These are phyloP conservation scores for Backusella psychrophila DNA, from an alignment of 192 early-diverging fungal species.

Conservation along the genomic window DNA sequence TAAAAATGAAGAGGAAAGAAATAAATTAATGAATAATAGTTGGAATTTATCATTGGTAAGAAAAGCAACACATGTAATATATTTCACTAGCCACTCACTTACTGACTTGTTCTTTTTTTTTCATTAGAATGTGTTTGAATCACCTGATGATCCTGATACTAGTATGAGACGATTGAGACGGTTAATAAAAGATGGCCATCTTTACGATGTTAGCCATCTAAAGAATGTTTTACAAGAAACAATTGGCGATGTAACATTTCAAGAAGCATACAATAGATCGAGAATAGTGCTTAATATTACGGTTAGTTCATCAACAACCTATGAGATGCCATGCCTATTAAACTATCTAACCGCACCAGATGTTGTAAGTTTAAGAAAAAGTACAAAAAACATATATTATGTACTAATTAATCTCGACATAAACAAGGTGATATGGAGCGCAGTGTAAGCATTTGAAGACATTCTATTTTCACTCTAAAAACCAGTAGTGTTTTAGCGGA, in stretches of 20 bases:
- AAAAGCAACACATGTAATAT: background rate
- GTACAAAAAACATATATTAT: background rate
- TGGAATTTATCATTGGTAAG: conserved; percentile 48
- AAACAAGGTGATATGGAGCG: conserved; percentile 67
- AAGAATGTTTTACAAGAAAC: conserved; percentile 57
- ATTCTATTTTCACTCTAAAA: background rate
- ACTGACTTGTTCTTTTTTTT: background rate
- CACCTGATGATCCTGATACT: conserved; percentile 40
- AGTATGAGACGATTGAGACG: conserved; percentile 46
- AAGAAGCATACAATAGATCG: conserved; percentile 77
- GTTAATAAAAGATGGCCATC: conserved; percentile 58
- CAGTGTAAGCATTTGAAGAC: conserved; percentile 58
- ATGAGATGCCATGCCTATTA: conserved; percentile 76
- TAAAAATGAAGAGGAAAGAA: conserved; percentile 76
- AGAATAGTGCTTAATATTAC: conserved; percentile 76
- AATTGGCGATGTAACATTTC: conserved; percentile 73
- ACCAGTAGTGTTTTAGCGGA: no score
- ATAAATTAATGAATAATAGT: conserved; percentile 46
- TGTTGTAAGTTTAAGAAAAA: conserved; percentile 48
- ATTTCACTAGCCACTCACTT: background rate
- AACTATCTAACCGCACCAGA: conserved; percentile 83
- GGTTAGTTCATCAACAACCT: conserved; percentile 68
- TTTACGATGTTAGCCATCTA: conserved; percentile 67
- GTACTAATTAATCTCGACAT: background rate
- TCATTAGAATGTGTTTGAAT: conserved; percentile 59